These are phyloP conservation scores for Acrocalymma vagum DNA, from an alignment of 2,329 filamentous ascomycete genomes.

Conservation along the genomic window DNA sequence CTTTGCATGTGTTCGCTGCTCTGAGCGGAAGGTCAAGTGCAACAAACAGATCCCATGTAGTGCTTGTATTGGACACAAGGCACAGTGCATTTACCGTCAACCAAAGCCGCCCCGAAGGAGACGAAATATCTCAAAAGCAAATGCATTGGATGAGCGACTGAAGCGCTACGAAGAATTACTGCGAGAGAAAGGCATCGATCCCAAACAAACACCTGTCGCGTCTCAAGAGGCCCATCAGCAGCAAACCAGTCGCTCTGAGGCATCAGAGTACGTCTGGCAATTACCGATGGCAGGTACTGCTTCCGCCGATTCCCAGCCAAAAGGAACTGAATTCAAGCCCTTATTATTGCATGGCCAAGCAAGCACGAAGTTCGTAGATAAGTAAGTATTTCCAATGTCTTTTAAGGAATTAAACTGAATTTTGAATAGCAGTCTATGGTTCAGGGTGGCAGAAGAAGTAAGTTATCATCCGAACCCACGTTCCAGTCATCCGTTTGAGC, in stretches of 20 bases:
- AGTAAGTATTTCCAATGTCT: slow-evolving; percentile 71
- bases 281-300: too few relatives aligned
- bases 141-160: slow-evolving; percentile 24
- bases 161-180: slow-evolving; percentile 32
- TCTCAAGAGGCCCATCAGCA: too few relatives aligned
- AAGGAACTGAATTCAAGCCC: too few relatives aligned
- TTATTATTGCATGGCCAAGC: slow-evolving; percentile 30
- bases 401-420: slow-evolving; percentile 66
- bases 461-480: slow-evolving; percentile 25
- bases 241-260: too few relatives aligned
- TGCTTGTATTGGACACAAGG: slow-evolving; percentile 24
- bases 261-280: too few relatives aligned
- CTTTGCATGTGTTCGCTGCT: slow-evolving; percentile 26
- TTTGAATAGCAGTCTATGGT: slow-evolving; percentile 71
- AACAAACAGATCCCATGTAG: slow-evolving; percentile 30
- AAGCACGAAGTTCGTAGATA: slow-evolving; percentile 66
- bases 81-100: slow-evolving; percentile 25
- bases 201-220: not conserved
- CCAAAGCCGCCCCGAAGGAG: slow-evolving; percentile 12
- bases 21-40: slow-evolving; percentile 34
- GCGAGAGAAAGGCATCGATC: slow-evolving; percentile 20
- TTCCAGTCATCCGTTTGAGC: not conserved
- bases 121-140: slow-evolving; percentile 11
- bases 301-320: too few relatives aligned
- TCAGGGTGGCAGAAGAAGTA: slow-evolving; percentile 75